Conservation (phyloP, 2,329 filamentous ascomycete genomes). For the Talaromyces sp. region DNA sequence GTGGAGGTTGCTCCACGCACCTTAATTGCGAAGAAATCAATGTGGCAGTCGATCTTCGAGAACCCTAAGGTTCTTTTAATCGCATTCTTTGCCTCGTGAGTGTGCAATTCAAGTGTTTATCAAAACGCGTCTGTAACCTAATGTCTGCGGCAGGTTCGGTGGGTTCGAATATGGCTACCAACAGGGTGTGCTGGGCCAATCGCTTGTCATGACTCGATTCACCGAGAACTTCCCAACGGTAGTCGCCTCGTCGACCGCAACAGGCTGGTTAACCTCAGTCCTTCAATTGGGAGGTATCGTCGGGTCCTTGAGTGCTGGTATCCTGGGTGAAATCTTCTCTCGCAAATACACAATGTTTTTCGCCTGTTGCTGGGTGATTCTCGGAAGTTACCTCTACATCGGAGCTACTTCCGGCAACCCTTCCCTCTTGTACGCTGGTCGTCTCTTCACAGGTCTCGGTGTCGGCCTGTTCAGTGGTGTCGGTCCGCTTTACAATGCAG, state of each 20-base stretch:
- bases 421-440: conserved; percentile 28
- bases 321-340: conserved; percentile 54
- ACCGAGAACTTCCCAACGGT: conserved; percentile 50
- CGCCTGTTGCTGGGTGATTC: conserved; percentile 54
- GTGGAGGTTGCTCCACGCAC: conserved; percentile 21
- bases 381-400: conserved; percentile 42
- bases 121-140: neutral
- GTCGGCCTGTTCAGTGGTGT: conserved; percentile 38
- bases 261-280: conserved; percentile 54
- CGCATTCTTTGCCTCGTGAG: conserved; percentile 52
- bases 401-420: conserved; percentile 29
- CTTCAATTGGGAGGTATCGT: conserved; percentile 54
- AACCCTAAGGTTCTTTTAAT: conserved; percentile 56
- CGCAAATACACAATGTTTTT: conserved; percentile 56
- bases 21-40: conserved; percentile 26
- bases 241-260: conserved; percentile 43
- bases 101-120: neutral
- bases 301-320: conserved; percentile 47
- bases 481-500: conserved; percentile 56
- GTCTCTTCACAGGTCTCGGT: conserved; percentile 36
- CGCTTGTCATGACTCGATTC: conserved; percentile 56
- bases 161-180: conserved; percentile 56
- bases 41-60: conserved; percentile 30
- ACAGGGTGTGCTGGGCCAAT: conserved; percentile 46
- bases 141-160: conserved; percentile 37